phyloP scores from a whole-genome alignment of 176 grass and related monocot genomes.

The Paspalum vaginatum region DNA sequence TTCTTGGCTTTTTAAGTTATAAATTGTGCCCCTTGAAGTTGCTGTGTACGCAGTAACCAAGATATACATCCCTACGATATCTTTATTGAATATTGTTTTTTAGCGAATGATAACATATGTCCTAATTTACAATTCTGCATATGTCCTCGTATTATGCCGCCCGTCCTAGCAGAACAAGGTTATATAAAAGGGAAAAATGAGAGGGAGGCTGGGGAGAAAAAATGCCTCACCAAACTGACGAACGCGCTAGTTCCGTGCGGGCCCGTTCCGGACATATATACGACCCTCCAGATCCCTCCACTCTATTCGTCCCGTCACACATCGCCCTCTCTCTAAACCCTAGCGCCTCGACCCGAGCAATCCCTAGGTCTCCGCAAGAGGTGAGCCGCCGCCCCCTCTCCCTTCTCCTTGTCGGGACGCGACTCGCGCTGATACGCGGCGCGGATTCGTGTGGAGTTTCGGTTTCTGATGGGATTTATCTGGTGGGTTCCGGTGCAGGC shows the following conservation, averaged over 20 bases:
- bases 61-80: too few species aligned
- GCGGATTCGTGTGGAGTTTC: neutral
- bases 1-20: too few species aligned
- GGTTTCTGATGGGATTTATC: neutral
- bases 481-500: slow-evolving; percentile 27
- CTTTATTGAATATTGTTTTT: too few species aligned
- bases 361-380: slow-evolving; percentile 36
- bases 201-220: neutral
- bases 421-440: neutral
- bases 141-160: too few species aligned
- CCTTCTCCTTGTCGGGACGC: neutral
- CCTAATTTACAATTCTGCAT: too few species aligned
- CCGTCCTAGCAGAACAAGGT: too few species aligned
- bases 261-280: neutral
- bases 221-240: neutral
- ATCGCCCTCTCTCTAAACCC: slow-evolving; percentile 42
- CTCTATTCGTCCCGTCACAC: neutral
- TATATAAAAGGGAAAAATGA: neutral
- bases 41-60: too few species aligned
- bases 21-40: too few species aligned
- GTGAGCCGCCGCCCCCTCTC: neutral
- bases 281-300: neutral
- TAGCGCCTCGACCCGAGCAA: slow-evolving; percentile 33
- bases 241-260: neutral
- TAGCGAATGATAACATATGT: too few species aligned